These are phyloP conservation scores for Leucaena leucocephala DNA, from an alignment of 306 rosid species.

Conservation along the genomic window DNA sequence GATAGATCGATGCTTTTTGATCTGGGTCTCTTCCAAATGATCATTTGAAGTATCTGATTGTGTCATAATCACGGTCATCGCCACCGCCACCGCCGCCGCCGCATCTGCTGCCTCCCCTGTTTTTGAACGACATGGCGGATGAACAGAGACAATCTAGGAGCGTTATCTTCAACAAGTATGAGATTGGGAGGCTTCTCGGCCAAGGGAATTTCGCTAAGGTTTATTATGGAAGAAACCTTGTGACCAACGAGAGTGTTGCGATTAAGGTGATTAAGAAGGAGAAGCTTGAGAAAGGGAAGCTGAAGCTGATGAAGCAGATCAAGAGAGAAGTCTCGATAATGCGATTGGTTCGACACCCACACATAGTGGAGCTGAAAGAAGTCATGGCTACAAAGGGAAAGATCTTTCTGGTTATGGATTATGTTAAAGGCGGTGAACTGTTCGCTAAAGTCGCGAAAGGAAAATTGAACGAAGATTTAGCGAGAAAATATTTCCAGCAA, in stretches of 20 bases:
- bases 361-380: constrained; percentile 70
- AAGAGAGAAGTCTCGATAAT: constrained; percentile 77
- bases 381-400: constrained; percentile 81
- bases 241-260: constrained; percentile 64
- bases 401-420: constrained; percentile 73
- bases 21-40: constrained; percentile 31
- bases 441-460: constrained; percentile 63
- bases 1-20: constrained; percentile 7
- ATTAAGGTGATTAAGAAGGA: constrained; percentile 71
- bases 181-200: constrained; percentile 68
- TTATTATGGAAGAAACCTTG: constrained; percentile 52
- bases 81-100: not conserved
- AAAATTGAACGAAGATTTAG: constrained; percentile 56
- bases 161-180: constrained; percentile 69
- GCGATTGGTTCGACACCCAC: constrained; percentile 76
- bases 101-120: not conserved
- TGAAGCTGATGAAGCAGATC: constrained; percentile 62
- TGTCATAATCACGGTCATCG: not conserved
- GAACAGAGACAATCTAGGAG: constrained; percentile 12
- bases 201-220: constrained; percentile 86
- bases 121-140: constrained; percentile 24
- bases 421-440: constrained; percentile 68
- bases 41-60: constrained; percentile 20
- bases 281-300: constrained; percentile 51
- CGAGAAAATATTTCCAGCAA: constrained; percentile 75